Evolutionary conservation across 2,329 filamentous ascomycete genomes (phyloP).

Genomic region (Aureobasidium sp.): DNA sequence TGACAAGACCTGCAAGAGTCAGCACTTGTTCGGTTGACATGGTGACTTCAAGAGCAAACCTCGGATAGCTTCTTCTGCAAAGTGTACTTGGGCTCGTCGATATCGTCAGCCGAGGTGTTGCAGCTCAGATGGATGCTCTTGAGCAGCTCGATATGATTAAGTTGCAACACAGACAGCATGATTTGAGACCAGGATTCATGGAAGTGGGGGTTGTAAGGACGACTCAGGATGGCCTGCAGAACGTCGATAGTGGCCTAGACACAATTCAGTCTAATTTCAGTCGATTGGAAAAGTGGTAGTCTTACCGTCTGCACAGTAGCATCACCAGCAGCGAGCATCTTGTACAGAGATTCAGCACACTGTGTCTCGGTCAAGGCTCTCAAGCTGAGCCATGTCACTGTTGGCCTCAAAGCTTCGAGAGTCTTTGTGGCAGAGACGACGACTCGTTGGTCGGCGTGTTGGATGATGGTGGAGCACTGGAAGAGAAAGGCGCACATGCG

Average conservation of each 20-base stretch:
- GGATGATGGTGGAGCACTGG: neutral
- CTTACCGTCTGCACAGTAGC: constrained; percentile 65
- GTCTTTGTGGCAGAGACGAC: constrained; percentile 65
- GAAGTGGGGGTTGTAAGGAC: constrained; percentile 56
- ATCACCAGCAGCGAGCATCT: constrained; percentile 60
- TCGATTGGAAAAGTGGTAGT: neutral
- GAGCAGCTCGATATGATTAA: constrained; percentile 24
- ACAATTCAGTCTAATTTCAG: constrained; percentile 17
- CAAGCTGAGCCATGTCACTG: constrained; percentile 80
- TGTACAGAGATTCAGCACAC: constrained; percentile 61
- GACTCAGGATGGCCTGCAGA: constrained; percentile 30
- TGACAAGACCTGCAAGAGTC: constrained; percentile 59
- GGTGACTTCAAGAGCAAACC: constrained; percentile 39
- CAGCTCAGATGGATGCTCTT: constrained; percentile 23
- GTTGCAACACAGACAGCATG: constrained; percentile 21
- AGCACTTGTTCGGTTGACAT: neutral
- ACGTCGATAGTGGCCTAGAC: constrained; percentile 46
- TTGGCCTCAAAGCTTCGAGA: constrained; percentile 66
- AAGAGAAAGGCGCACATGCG: constrained; percentile 33
- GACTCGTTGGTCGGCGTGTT: constrained; percentile 48
- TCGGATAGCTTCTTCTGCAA: constrained; percentile 92
- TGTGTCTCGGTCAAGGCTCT: constrained; percentile 65
- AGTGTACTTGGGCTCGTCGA: constrained; percentile 86
- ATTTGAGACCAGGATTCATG: constrained; percentile 38
- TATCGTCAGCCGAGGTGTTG: constrained; percentile 49